Percentiles rank a stretch among this genome's conserved stretches.
Conservation (phyloP, 31 red algal genomes). For the Bonnemaisonia californica region DNA sequence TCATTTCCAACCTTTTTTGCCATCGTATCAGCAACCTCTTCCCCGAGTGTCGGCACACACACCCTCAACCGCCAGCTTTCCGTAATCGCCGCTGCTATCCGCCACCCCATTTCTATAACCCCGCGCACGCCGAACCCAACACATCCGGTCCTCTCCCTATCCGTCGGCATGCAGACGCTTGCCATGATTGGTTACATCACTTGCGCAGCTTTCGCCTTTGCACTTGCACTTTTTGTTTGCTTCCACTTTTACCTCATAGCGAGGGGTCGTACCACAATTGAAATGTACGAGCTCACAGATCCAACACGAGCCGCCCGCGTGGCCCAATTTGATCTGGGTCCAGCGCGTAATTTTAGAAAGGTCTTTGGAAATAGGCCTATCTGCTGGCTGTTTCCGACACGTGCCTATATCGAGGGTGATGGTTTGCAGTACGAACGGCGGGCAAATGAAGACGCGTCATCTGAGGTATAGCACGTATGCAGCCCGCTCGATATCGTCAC, state of each 20-base stretch:
- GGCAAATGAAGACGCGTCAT: constrained; percentile 1
- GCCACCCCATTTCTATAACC: not conserved
- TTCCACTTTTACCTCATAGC: constrained; percentile 81
- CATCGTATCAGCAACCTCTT: constrained; percentile 24
- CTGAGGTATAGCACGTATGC: constrained; percentile 6
- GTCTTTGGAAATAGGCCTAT: constrained; percentile 46
- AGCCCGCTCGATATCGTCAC: too few relatives aligned
- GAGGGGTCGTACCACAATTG: constrained; percentile 85
- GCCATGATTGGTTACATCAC: constrained; percentile 76
- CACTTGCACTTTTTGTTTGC: constrained; percentile 75
- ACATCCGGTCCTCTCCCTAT: too few relatives aligned
- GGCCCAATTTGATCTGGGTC: constrained; percentile 68
- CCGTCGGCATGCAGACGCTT: constrained; percentile 31
- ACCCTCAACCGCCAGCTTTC: not conserved
- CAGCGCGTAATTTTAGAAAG: constrained; percentile 54
- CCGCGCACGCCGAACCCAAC: not conserved
- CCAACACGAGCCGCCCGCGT: constrained; percentile 42
- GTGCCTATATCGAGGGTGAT: constrained; percentile 53
- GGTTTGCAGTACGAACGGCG: constrained; percentile 46
- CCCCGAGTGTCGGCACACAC: not conserved
- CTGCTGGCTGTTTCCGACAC: constrained; percentile 65
- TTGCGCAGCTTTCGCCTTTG: constrained; percentile 63
- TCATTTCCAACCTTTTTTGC: constrained; percentile 57
- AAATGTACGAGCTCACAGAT: constrained; percentile 91
- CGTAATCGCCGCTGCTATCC: not conserved